Conservation (phyloP, 139 green algal species). For the Chlorella vulgaris region DNA sequence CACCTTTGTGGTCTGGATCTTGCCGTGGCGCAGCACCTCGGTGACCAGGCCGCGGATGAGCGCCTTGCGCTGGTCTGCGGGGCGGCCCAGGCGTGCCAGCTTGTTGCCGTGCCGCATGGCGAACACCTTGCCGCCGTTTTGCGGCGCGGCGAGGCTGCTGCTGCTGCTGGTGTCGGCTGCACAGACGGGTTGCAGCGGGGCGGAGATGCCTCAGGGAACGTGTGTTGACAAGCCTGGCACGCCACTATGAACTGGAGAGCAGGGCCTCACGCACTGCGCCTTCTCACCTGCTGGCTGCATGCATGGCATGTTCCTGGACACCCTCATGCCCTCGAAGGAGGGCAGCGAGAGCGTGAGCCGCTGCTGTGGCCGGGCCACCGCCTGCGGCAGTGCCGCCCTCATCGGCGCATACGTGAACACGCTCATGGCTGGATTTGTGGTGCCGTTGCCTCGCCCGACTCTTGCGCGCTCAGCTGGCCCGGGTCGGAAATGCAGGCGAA, state of each 20-base stretch:
- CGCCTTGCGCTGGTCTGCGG: conserved; percentile 97
- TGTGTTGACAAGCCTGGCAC: too few relatives aligned
- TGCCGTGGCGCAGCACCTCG: conserved; percentile 91
- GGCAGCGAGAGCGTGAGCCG: conserved; percentile 1
- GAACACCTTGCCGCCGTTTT: conserved; percentile 71
- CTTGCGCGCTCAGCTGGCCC: too few relatives aligned
- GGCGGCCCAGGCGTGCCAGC: conserved; percentile 80
- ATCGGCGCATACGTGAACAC: conserved; percentile 7
- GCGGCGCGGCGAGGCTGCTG: conserved; percentile 44
- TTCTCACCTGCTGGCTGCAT: conserved; percentile 29
- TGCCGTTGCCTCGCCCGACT: too few relatives aligned
- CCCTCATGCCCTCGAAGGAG: conserved; percentile 34
- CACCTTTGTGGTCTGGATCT: conserved; percentile 94
- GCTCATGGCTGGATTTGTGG: not conserved
- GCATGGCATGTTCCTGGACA: conserved; percentile 17
- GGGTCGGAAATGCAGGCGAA: too few relatives aligned
- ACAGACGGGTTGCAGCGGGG: not conserved
- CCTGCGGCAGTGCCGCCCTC: conserved; percentile 22
- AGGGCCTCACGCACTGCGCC: conserved; percentile 21
- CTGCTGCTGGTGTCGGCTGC: conserved; percentile 30
- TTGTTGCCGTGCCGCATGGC: conserved; percentile 94
- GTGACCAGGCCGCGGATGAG: conserved; percentile 92
- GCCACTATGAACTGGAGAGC: too few relatives aligned
- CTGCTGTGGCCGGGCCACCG: not conserved
- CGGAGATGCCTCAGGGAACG: not conserved